A percentile compares a stretch with the other conserved stretches of the same genome.
These are phyloP conservation scores for Vigna trinervia DNA, from an alignment of 306 rosid species.

Conservation along the genomic window DNA sequence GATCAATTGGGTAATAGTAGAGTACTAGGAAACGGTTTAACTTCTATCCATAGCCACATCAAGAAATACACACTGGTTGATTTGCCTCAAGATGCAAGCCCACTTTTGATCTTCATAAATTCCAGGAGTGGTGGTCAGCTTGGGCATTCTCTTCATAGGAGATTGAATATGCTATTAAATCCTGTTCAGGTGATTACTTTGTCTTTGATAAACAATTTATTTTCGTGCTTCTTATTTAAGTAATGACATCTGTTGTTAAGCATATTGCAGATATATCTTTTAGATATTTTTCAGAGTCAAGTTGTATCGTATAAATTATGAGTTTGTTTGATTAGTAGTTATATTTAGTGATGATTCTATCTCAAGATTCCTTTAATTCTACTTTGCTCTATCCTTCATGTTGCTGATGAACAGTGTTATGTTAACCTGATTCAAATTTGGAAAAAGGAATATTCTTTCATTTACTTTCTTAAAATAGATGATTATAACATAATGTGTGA, in stretches of 20 bases:
- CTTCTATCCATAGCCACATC: conserved; percentile 39
- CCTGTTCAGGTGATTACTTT: conserved; percentile 70
- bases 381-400: conserved; percentile 32
- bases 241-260: conserved; percentile 30
- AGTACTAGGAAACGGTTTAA: conserved; percentile 43
- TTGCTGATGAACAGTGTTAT: conserved; percentile 11
- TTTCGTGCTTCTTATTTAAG: conserved; percentile 26
- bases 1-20: conserved; percentile 45
- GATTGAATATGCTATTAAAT: conserved; percentile 75
- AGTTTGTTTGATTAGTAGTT: conserved; percentile 31
- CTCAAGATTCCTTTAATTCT: conserved; percentile 36
- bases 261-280: conserved; percentile 29
- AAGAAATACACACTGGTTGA: conserved; percentile 65
- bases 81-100: conserved; percentile 71
- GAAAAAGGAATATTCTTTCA: not conserved
- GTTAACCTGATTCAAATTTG: conserved; percentile 7
- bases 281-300: conserved; percentile 24
- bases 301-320: conserved; percentile 23
- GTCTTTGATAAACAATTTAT: conserved; percentile 1
- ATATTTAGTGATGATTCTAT: conserved; percentile 34
- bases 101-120: conserved; percentile 79
- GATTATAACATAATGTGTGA: not conserved
- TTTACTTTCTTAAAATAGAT: conserved; percentile 11
- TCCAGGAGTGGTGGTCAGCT: conserved; percentile 77
- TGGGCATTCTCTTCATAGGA: conserved; percentile 73